Base-by-base conservation (phyloP, 2,329 filamentous ascomycete genomes). In the Alternaria rosae region DNA sequence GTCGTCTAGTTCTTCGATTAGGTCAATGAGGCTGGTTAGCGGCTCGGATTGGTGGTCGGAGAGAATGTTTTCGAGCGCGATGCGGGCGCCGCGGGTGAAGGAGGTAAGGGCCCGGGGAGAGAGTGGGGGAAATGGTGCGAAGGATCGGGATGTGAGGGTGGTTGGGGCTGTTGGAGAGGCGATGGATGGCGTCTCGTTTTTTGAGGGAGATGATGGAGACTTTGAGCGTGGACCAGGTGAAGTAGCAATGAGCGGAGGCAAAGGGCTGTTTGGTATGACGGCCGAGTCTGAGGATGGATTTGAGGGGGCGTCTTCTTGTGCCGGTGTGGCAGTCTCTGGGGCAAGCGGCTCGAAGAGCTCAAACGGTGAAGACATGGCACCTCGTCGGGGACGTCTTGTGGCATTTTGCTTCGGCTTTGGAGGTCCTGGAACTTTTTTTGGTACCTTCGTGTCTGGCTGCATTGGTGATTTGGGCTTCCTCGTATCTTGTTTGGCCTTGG, bases 51-150 rank as follows among this genome's bases (percentile, higher is more conserved):
- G 13, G 28, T 58, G 42, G n/a, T 66, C 61, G 2, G 26, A 21
- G 1, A 59, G 21, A 0, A 66, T 41, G 28, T 66, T 66, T 44
- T 58, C 54, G 1, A 66, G 42, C 0, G 64, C 61, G 20, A 66
- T 64, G 6, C 3, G 13, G 0, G 50, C 52, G 25, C 64, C 61
- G 26, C 21, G 45, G 41, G 52, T 42, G 45, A 66, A 66, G n/a
- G 25, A 35, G 28, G 57, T 21, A 6, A 54, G 32, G 28, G 32
- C 8, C 42, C 56, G 56, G 17, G 28, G 35, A 10, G 21, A 8
- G 1, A 58, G 30, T 12, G 21, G 9, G n/a, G 60, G 53, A 23
- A 30, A 44, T 4, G 38, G 35, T 0, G 47, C 35, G 23, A 61
- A 57, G 12, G n/a, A 21, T 13, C 26, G 23, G 12, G 53, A 6